These are phyloP conservation scores for Lasiodiplodia sp. DNA, from an alignment of 2,329 filamentous ascomycete species.

Conservation along the genomic window DNA sequence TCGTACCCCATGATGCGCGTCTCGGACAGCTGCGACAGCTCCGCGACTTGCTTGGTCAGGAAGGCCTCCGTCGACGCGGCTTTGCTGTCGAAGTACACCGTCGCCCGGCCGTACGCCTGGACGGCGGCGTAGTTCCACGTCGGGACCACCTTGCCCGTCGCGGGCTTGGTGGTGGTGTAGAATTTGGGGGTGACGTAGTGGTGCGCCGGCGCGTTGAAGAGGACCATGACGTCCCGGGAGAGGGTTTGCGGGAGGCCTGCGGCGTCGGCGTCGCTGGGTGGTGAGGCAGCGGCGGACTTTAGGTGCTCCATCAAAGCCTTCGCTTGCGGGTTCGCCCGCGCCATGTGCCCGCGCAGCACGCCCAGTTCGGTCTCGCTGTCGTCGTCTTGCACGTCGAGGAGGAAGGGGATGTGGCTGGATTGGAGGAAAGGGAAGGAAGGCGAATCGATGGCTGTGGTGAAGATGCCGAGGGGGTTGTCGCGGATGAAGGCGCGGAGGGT, in stretches of 20 bases:
- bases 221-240: conserved; percentile 64
- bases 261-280: too few relatives aligned
- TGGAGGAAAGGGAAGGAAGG: conserved; percentile 34
- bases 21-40: conserved; percentile 62
- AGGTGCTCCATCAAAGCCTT: conserved; percentile 66
- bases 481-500: conserved; percentile 32
- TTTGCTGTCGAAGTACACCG: conserved; percentile 60
- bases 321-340: conserved; percentile 68
- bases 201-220: conserved; percentile 66
- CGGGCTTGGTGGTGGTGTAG: conserved; percentile 70
- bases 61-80: conserved; percentile 56
- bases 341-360: conserved; percentile 67
- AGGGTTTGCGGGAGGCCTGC: conserved; percentile 31
- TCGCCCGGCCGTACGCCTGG: conserved; percentile 67
- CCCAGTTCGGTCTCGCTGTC: conserved; percentile 35
- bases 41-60: conserved; percentile 60
- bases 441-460: conserved; percentile 31
- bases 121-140: conserved; percentile 76
- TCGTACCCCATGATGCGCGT: conserved; percentile 63
- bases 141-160: conserved; percentile 70
- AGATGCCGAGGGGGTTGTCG: conserved; percentile 31
- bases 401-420: conserved; percentile 39
- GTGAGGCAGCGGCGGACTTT: conserved; percentile 37
- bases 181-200: conserved; percentile 75
- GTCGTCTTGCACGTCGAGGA: conserved; percentile 58